phyloP scores from a whole-genome alignment of 2,329 filamentous ascomycete genomes.

The Plectosphaerella plurivora region DNA sequence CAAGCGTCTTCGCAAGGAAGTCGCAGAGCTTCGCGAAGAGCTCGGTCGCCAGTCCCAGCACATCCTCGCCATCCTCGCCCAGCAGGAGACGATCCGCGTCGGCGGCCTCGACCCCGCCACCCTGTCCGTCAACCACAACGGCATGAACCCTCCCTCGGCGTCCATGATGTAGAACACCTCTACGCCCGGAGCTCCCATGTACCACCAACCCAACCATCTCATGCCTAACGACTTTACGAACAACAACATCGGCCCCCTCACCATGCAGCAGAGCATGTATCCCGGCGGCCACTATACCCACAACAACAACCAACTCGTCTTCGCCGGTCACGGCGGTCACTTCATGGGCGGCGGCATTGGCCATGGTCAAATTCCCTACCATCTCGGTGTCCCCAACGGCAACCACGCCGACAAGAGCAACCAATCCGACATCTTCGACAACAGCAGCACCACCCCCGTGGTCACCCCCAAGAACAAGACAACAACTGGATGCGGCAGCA shows the following conservation, averaged over 20 bases:
- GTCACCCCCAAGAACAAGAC: too few species aligned
- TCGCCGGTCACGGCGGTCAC: not conserved
- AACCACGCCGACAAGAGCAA: too few species aligned
- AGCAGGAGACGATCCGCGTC: conserved; percentile 36
- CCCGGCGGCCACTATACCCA: not conserved
- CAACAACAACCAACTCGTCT: not conserved
- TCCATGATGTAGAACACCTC: conserved; percentile 30
- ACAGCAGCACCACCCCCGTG: too few species aligned
- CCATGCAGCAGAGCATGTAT: too few species aligned
- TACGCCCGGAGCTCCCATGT: conserved; percentile 1
- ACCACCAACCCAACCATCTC: not conserved
- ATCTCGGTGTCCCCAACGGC: too few species aligned
- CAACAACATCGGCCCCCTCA: not conserved
- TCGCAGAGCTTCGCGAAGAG: conserved; percentile 51
- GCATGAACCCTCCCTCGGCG: conserved; percentile 28
- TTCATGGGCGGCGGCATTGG: too few species aligned
- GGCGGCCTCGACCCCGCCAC: conserved; percentile 16
- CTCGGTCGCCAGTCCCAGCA: conserved; percentile 44
- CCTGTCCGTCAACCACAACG: conserved; percentile 23
- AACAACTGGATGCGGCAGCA: too few species aligned
- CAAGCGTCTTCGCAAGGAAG: conserved; percentile 62
- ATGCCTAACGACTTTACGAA: conserved; percentile 1
- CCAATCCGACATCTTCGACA: too few species aligned
- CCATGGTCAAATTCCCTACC: too few species aligned
- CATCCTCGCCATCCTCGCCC: conserved; percentile 41